Evolutionary conservation across 768 basidiomycete species (phyloP).

Genomic region (Termitomyces sp.): DNA sequence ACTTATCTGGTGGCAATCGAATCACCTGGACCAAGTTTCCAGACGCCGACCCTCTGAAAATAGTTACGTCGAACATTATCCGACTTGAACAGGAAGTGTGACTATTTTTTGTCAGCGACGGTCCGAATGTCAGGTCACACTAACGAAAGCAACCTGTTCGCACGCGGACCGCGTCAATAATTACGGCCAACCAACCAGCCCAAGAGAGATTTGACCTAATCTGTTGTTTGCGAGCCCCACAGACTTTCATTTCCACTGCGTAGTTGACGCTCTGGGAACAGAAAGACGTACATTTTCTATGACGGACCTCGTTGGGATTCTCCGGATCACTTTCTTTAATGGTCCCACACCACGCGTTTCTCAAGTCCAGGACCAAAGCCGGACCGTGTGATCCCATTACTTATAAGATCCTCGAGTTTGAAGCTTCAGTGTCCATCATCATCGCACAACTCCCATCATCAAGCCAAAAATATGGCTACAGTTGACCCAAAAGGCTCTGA

Average conservation of each 20-base stretch:
- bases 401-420: neutral
- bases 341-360: neutral
- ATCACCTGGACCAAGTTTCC: too few relatives aligned
- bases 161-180: too few relatives aligned
- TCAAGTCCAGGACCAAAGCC: neutral
- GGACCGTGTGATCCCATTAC: neutral
- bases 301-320: neutral
- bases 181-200: too few relatives aligned
- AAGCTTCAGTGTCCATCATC: neutral
- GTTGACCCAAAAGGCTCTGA: neutral
- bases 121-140: too few relatives aligned
- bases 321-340: neutral
- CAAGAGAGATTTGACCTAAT: too few relatives aligned
- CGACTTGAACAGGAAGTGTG: too few relatives aligned
- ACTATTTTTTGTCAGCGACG: too few relatives aligned
- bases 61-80: too few relatives aligned
- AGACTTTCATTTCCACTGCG: neutral
- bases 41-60: too few relatives aligned
- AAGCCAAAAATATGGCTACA: neutral
- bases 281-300: neutral
- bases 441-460: neutral
- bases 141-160: too few relatives aligned
- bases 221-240: neutral
- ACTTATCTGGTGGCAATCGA: too few relatives aligned
- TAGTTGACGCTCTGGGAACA: neutral